Percentiles rank a stretch among this genome's conserved stretches.
Conservation (phyloP, 106 monocot species). For the Agapanthus africanus region DNA sequence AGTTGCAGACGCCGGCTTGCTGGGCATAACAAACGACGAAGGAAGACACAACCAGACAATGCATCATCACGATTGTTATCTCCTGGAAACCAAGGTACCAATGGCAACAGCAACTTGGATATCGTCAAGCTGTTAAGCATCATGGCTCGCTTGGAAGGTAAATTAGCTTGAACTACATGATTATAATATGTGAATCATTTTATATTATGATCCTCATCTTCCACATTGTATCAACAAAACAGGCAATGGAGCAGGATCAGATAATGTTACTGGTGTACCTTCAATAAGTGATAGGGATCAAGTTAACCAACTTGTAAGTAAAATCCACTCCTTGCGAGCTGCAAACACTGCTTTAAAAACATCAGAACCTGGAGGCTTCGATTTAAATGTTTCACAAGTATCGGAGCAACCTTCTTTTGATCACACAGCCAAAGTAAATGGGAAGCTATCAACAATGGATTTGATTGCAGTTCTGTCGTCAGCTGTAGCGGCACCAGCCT, state of each 20-base stretch:
- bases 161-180: background rate
- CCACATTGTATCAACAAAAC: background rate
- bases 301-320: slow-evolving; percentile 56
- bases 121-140: slow-evolving; percentile 48
- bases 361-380: slow-evolving; percentile 37
- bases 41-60: slow-evolving; percentile 84
- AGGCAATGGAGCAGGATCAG: slow-evolving; percentile 34
- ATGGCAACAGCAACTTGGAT: slow-evolving; percentile 43
- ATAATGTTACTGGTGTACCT: slow-evolving; percentile 27
- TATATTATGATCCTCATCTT: background rate
- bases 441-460: slow-evolving; percentile 45
- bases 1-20: slow-evolving; percentile 93
- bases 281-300: slow-evolving; percentile 41
- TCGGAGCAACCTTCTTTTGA: slow-evolving; percentile 31
- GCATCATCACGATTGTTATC: slow-evolving; percentile 32
- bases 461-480: slow-evolving; percentile 22
- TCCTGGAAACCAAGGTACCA: slow-evolving; percentile 39
- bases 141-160: slow-evolving; percentile 74
- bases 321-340: slow-evolving; percentile 37
- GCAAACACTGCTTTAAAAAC: slow-evolving; percentile 28
- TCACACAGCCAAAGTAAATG: slow-evolving; percentile 6
- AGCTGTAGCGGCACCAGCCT: background rate
- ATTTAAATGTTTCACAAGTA: slow-evolving; percentile 69
- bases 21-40: slow-evolving; percentile 85
- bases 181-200: background rate